Evolutionary conservation across 148 eudicot genomes (phyloP), one percentile per base, ranked within the genome.

Genomic region (Rhododendron griersonianum): DNA sequence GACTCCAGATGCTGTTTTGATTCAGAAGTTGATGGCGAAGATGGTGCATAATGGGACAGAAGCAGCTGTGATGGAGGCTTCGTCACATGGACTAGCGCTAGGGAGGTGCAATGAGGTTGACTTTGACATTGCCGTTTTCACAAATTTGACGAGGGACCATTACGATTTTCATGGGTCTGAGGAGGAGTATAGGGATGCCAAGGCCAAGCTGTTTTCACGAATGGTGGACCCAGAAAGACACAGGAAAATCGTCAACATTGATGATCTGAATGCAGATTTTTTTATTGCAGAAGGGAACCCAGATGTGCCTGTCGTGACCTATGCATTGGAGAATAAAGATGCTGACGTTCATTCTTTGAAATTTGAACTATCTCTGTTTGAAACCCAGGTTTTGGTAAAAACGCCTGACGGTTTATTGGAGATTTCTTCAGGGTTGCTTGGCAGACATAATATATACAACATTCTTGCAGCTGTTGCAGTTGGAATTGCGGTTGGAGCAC

Each of bases 401-500:
- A 98, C 99, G 21, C 96, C 99, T 35, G 89, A 92, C 77, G 99
- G 99, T 19, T 93, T 98, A 30, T 90, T 98, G 93, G 99, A 98
- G 89, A 98, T 98, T 51, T 98, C 99, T 13, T 98, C 98, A 7
- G 99, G 99, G 48, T 91, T 98, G 92, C 95, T 95, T 67, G 98
- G 99, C 61, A 95, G 91, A 89, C 96, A 93, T 87, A 94, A 95
- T 77, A 92, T 98, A 37, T 98, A 93, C 87, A 94, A 94, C 89
- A 95, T 98, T 78, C 96, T 98, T 83, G 98, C 98, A 41, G 95
- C 98, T 45, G 96, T 98, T 81, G 94, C 98, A 33, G 99, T 95
- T 87, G 99, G 99, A 75, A 89, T 98, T 86, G 98, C 98, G 13
- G 99, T 98, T 78, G 98, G 96, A 73, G 98, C 98, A n/a, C 98